These are phyloP conservation scores for Hirschfeldia incana DNA, from an alignment of 345 rosid species.

Conservation along the genomic window DNA sequence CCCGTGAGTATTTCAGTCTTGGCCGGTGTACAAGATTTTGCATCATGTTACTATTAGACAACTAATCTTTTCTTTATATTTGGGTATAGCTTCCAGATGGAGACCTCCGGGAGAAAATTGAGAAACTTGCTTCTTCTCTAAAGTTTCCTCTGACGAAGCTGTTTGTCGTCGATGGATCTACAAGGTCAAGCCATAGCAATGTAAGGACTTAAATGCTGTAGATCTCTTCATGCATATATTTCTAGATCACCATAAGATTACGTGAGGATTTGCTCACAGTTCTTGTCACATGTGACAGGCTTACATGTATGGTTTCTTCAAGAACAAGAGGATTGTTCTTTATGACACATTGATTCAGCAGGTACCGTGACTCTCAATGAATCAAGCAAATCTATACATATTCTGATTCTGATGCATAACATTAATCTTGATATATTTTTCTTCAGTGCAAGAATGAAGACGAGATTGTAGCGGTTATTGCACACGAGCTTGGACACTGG, in stretches of 20 bases:
- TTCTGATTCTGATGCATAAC: conserved; percentile 3
- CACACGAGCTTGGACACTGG: conserved; percentile 99
- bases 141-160: conserved; percentile 91
- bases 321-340: conserved; percentile 97
- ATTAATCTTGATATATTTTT: neutral
- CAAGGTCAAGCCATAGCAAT: conserved; percentile 99
- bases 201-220: conserved; percentile 49
- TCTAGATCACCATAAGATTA: neutral
- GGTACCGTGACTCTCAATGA: conserved; percentile 43
- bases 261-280: neutral
- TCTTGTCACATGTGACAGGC: conserved; percentile 60
- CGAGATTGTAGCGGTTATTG: conserved; percentile 96
- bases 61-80: conserved; percentile 11
- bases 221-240: conserved; percentile 4
- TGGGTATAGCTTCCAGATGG: conserved; percentile 85
- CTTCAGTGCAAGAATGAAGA: conserved; percentile 88
- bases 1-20: conserved; percentile 62
- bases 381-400: conserved; percentile 5
- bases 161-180: conserved; percentile 98
- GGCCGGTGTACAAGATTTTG: neutral
- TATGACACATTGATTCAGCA: conserved; percentile 98
- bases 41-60: conserved; percentile 7
- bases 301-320: conserved; percentile 98
- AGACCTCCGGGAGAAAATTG: conserved; percentile 74
- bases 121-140: conserved; percentile 84